Conservation (phyloP, 352 stramenopile genomes). For the Phytopythium helicoides region DNA sequence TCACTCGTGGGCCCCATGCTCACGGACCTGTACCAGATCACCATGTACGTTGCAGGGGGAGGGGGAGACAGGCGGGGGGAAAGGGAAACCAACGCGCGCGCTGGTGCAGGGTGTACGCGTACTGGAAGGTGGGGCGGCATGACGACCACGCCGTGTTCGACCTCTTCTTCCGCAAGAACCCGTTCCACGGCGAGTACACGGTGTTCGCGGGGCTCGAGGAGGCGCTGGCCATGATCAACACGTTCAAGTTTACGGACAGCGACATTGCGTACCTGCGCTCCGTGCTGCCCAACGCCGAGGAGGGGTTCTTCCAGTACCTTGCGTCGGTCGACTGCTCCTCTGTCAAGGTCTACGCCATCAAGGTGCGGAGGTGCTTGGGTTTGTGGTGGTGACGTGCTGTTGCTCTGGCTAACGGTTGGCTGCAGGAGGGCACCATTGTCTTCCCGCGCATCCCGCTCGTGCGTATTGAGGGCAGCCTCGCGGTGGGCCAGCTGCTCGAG, state of each 20-base stretch:
- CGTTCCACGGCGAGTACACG: slow-evolving; percentile 97
- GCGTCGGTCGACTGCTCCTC: slow-evolving; percentile 90
- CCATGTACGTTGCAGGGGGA: slow-evolving; percentile 49
- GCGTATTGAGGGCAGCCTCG: slow-evolving; percentile 92
- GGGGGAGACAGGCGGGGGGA: neutral
- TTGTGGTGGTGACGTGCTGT: too few species aligned
- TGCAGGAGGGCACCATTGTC: slow-evolving; percentile 92
- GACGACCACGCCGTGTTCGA: slow-evolving; percentile 94
- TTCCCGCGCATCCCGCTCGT: slow-evolving; percentile 96
- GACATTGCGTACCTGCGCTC: slow-evolving; percentile 95
- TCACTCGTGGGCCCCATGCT: slow-evolving; percentile 94
- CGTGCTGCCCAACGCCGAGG: slow-evolving; percentile 87
- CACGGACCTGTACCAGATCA: slow-evolving; percentile 98
- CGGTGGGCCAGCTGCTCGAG: slow-evolving; percentile 96
- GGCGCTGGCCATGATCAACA: slow-evolving; percentile 90
- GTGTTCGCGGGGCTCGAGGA: slow-evolving; percentile 94
- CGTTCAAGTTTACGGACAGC: slow-evolving; percentile 91
- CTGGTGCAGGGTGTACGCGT: slow-evolving; percentile 97
- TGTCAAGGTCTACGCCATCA: slow-evolving; percentile 94
- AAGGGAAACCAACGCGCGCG: neutral
- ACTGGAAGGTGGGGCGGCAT: slow-evolving; percentile 96
- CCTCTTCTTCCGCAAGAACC: slow-evolving; percentile 99
- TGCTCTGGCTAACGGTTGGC: too few species aligned
- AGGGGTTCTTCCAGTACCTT: slow-evolving; percentile 96
- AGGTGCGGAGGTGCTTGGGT: slow-evolving; percentile 26